Evolutionary conservation across 306 rosid genomes (phyloP), one percentile per base, ranked within the genome.

Genomic region (Sindora glabra): DNA sequence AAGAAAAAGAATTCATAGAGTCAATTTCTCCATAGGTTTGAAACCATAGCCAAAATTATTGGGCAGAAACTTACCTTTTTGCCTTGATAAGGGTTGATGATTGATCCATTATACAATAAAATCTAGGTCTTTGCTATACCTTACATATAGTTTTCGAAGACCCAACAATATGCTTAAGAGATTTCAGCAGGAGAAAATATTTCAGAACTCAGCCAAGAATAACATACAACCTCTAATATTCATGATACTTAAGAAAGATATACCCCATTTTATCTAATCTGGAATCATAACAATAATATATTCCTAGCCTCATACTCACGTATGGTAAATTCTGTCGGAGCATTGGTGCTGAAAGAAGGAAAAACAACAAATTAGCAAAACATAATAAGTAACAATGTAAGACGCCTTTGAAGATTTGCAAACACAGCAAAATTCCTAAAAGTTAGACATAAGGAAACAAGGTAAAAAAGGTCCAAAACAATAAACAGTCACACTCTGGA

Each of bases 281-380:
- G 7, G 30, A 64, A 42, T 10, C 17, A 11, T 16, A 27, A 59
- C 22, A 21, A 37, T 2, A 29, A 62, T 5, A 14, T 10, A 30
- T 16, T 6, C 10, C 19, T 10, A 74, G 29, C 66, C 51, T 58
- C 62, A 62, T 68, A 92, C 98, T 89, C 78, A 94, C 99, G 99
- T 65, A 94, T 89, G 34, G 99, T 94, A 79, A 94, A 94, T 19
- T 48, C 67, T 38, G 83, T 63, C 10, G 88, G 90, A 78, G 81
- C 61, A 22, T 78, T 71, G 16, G 87, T 48, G 74, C 99, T 94
- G 92, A 33, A 81, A 83, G 40, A 49, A 10, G 47, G 51, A 26
- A 38, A 21, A 44, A 44, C n/a, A 32, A 32, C 1, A 60, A 65
- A 33, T 29, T 1, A n/a, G 48, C 13, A 44, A 40, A 40, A 59